Conservation (phyloP, 352 stramenopile genomes). For the Plasmopara viticola region DNA sequence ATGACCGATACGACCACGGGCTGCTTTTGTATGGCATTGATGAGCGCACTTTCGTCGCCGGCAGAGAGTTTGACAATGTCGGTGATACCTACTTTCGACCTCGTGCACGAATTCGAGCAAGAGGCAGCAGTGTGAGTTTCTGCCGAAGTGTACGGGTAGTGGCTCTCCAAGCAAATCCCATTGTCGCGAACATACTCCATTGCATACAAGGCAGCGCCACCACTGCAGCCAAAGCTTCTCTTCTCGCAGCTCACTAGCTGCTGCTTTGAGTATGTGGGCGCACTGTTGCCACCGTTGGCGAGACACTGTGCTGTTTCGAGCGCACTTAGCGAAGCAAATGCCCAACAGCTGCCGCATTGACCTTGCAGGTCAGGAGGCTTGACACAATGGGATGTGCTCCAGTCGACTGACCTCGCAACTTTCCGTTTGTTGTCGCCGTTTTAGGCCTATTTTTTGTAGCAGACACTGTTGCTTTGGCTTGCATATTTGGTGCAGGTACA, state of each 20-base stretch:
- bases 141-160: conserved; percentile 74
- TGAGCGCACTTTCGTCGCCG: conserved; percentile 63
- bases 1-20: conserved; percentile 93
- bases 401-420: conserved; percentile 30
- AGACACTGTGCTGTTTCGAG: conserved; percentile 90
- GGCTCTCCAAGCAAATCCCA: conserved; percentile 67
- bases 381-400: conserved; percentile 39
- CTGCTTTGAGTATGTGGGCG: conserved; percentile 86
- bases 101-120: conserved; percentile 32
- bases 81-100: conserved; percentile 27
- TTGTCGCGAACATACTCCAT: conserved; percentile 88
- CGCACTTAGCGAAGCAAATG: conserved; percentile 90
- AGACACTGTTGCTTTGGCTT: no score
- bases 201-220: conserved; percentile 87
- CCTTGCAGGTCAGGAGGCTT: conserved; percentile 91
- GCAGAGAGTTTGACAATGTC: conserved; percentile 56
- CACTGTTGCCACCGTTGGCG: conserved; percentile 40
- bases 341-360: conserved; percentile 95
- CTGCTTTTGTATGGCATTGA: conserved; percentile 85
- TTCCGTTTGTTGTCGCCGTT: conserved; percentile 2
- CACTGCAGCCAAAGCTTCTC: conserved; percentile 86
- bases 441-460: background rate
- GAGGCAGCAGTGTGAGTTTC: conserved; percentile 22
- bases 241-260: conserved; percentile 89
- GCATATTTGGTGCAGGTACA: no score